A percentile compares a stretch with the other conserved stretches of the same genome.
Conservation (phyloP, 2,329 filamentous ascomycete genomes). For the Paracamarosporium sp. region DNA sequence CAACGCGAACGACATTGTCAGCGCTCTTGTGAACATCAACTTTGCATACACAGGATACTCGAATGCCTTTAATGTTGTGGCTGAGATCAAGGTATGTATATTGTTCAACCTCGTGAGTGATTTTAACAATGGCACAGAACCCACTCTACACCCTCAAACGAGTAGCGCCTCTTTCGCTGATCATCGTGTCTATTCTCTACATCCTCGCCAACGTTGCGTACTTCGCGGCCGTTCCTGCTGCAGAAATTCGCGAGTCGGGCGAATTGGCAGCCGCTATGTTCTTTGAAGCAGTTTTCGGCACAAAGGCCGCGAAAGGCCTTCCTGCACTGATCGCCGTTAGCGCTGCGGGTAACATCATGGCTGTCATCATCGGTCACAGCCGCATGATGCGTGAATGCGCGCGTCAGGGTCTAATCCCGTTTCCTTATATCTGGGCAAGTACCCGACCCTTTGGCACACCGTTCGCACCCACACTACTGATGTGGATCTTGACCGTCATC, state of each 20-base stretch:
- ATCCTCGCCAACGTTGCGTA: slow-evolving; percentile 34
- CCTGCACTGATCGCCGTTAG: slow-evolving; percentile 51
- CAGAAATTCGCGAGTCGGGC: slow-evolving; percentile 60
- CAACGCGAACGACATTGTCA: slow-evolving; percentile 38
- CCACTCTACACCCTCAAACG: slow-evolving; percentile 63
- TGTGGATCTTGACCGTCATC: slow-evolving; percentile 34
- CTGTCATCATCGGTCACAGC: slow-evolving; percentile 37
- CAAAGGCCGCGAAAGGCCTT: slow-evolving; percentile 59
- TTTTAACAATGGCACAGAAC: slow-evolving; percentile 48
- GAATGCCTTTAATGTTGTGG: slow-evolving; percentile 43
- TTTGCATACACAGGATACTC: slow-evolving; percentile 39
- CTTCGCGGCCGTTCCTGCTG: slow-evolving; percentile 43
- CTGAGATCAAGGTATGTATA: slow-evolving; percentile 35
- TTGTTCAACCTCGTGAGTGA: neutral
- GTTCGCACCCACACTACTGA: slow-evolving; percentile 60
- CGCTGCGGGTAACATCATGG: slow-evolving; percentile 37
- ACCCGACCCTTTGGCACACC: slow-evolving; percentile 70
- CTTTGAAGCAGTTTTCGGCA: slow-evolving; percentile 66
- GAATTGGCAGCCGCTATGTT: slow-evolving; percentile 65
- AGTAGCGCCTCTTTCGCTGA: slow-evolving; percentile 56
- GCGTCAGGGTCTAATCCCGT: slow-evolving; percentile 36
- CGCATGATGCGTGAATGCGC: slow-evolving; percentile 38
- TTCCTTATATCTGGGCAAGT: slow-evolving; percentile 63
- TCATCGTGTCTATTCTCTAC: slow-evolving; percentile 54
- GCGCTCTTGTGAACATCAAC: slow-evolving; percentile 39